These are phyloP conservation scores for Rhodotorula diobovata DNA, from an alignment of 768 basidiomycete genomes.

Conservation along the genomic window DNA sequence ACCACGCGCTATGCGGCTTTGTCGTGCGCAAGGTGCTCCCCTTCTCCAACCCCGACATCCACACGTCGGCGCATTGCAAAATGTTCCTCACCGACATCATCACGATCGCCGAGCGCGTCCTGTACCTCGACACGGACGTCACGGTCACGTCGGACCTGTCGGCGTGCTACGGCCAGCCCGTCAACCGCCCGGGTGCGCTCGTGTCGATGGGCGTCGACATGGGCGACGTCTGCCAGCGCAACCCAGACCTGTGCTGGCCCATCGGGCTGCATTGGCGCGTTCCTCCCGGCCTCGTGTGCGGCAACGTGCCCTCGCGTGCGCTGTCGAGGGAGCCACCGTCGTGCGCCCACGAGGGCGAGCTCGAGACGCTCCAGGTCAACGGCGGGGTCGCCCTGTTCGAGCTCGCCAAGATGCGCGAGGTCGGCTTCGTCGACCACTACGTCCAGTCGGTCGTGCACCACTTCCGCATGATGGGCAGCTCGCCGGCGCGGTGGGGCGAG, in stretches of 20 bases:
- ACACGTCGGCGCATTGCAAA: slow-evolving; percentile 38
- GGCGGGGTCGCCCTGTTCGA: slow-evolving; percentile 35
- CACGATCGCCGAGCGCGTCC: slow-evolving; percentile 27
- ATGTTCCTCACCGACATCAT: slow-evolving; percentile 39
- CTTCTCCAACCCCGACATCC: slow-evolving; percentile 36
- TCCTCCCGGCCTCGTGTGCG: slow-evolving; percentile 27
- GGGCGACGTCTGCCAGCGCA: slow-evolving; percentile 36
- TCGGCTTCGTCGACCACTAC: slow-evolving; percentile 33
- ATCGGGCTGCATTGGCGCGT: slow-evolving; percentile 32
- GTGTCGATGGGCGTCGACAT: slow-evolving; percentile 39
- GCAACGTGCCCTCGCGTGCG: slow-evolving; percentile 22
- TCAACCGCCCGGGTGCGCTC: slow-evolving; percentile 7
- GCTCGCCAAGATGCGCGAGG: slow-evolving; percentile 25
- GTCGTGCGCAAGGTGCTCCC: slow-evolving; percentile 17
- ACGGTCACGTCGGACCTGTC: slow-evolving; percentile 31
- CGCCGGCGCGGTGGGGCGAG: slow-evolving; percentile 30
- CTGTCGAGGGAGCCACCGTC: neutral
- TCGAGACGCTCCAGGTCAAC: slow-evolving; percentile 37
- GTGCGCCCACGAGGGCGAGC: slow-evolving; percentile 26
- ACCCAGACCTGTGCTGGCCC: slow-evolving; percentile 36
- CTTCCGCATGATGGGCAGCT: slow-evolving; percentile 13
- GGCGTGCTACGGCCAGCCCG: slow-evolving; percentile 21
- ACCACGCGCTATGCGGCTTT: slow-evolving; percentile 26
- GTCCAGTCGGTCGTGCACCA: slow-evolving; percentile 35
- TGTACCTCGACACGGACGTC: slow-evolving; percentile 40